Percentiles rank a stretch among this genome's conserved stretches.
These are phyloP conservation scores for Leptomonas pyrrhocoris DNA, from an alignment of 208 protist species.

Conservation along the genomic window DNA sequence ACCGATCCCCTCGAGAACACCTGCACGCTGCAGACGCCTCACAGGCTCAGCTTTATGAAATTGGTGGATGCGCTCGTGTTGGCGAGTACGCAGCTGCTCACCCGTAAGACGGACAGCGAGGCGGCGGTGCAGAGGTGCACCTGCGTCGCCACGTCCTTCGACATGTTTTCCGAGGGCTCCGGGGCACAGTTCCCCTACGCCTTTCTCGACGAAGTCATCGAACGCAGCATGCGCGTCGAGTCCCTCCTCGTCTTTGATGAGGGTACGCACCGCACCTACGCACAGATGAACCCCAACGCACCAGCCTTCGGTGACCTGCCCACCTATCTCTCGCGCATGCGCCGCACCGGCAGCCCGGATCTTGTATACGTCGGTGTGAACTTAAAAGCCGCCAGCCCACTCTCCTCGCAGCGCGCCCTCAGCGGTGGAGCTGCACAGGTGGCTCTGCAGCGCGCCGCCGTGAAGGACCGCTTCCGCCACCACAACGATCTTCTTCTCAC, in stretches of 20 bases:
- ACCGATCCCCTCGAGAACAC: not conserved
- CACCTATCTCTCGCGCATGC: slow-evolving; percentile 80
- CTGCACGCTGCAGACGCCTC: not conserved
- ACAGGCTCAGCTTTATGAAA: slow-evolving; percentile 10
- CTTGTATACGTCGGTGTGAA: slow-evolving; percentile 92
- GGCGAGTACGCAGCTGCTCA: slow-evolving; percentile 16
- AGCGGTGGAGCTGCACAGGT: not conserved
- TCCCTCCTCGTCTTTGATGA: slow-evolving; percentile 80
- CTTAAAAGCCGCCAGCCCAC: not conserved
- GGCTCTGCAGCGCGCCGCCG: slow-evolving; percentile 16
- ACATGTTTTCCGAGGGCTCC: slow-evolving; percentile 24
- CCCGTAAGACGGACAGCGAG: slow-evolving; percentile 11
- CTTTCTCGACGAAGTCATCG: slow-evolving; percentile 75
- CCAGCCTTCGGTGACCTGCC: slow-evolving; percentile 75
- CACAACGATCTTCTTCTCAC: slow-evolving; percentile 91
- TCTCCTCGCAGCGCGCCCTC: not conserved
- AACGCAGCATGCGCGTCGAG: slow-evolving; percentile 49
- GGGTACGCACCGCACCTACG: slow-evolving; percentile 68
- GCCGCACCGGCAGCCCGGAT: slow-evolving; percentile 82
- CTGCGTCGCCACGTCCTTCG: slow-evolving; percentile 12
- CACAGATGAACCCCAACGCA: slow-evolving; percentile 63
- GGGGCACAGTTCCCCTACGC: slow-evolving; percentile 72
- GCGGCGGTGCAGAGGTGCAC: not conserved
- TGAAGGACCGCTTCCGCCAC: slow-evolving; percentile 54
- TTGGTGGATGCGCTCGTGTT: slow-evolving; percentile 15